Percentiles rank a stretch among this genome's conserved stretches.
These are phyloP conservation scores for Chondrus crispus DNA, from an alignment of 23 red algal species.

Conservation along the genomic window DNA sequence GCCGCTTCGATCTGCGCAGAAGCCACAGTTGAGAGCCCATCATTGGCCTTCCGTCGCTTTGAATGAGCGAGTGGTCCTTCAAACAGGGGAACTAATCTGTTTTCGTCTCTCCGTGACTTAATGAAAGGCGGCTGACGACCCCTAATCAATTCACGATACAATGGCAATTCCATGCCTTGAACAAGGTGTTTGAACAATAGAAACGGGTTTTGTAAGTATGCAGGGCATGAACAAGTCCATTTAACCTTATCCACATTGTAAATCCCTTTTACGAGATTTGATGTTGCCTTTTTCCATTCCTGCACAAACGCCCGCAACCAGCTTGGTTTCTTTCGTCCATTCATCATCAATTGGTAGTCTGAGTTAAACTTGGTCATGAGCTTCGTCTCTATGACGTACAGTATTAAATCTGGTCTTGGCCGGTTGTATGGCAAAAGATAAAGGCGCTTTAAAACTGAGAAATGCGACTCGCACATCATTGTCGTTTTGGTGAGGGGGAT, in stretches of 20 bases:
- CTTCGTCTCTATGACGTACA: not conserved
- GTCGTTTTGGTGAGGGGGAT: not conserved
- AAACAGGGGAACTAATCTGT: no score
- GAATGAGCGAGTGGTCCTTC: no score
- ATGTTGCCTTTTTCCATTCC: not conserved
- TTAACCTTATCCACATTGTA: not conserved
- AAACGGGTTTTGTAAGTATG: not conserved
- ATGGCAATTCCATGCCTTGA: not conserved
- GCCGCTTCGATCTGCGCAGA: no score
- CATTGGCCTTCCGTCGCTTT: no score
- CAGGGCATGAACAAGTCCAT: not conserved
- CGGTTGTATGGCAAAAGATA: not conserved
- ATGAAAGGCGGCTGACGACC: not conserved
- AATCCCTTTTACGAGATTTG: not conserved
- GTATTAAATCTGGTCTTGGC: not conserved
- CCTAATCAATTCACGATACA: not conserved
- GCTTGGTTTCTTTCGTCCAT: not conserved
- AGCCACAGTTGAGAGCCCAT: no score
- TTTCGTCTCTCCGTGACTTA: no score
- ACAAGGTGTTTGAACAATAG: not conserved
- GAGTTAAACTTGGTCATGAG: not conserved
- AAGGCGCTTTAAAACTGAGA: not conserved
- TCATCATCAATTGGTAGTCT: not conserved
- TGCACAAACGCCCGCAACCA: not conserved
- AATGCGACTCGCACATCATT: not conserved